Conservation (phyloP, 2,329 filamentous ascomycete genomes). For the Fusarium sp. region DNA sequence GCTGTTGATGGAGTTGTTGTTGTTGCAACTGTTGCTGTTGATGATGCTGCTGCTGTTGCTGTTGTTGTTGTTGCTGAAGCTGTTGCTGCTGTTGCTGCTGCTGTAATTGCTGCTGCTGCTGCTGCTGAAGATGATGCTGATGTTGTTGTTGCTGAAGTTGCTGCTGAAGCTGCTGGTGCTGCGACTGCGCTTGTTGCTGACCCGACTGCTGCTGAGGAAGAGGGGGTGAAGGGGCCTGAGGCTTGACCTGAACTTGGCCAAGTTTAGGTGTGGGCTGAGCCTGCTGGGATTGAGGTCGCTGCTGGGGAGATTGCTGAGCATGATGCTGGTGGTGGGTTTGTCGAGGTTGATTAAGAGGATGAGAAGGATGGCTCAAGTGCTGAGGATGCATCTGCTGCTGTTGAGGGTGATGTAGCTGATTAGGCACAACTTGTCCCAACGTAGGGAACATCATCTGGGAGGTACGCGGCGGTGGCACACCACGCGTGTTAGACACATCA, state of each 20-base stretch:
- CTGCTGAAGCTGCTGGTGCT: constrained; percentile 49
- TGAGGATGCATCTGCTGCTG: constrained; percentile 56
- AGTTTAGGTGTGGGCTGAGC: constrained; percentile 51
- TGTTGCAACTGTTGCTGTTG: constrained; percentile 47
- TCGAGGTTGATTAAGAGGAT: constrained; percentile 48
- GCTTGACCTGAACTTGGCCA: constrained; percentile 53
- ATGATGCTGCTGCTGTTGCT: constrained; percentile 51
- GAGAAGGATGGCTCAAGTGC: constrained; percentile 49
- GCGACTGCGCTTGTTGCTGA: constrained; percentile 46
- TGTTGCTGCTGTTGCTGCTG: constrained; percentile 46
- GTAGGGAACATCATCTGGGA: constrained; percentile 60
- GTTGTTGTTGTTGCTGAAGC: constrained; percentile 47
- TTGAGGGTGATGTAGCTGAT: constrained; percentile 62
- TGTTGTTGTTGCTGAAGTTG: constrained; percentile 50
- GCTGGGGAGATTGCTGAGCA: constrained; percentile 52
- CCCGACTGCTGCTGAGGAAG: constrained; percentile 51
- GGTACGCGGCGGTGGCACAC: constrained; percentile 56
- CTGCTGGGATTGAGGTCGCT: constrained; percentile 58
- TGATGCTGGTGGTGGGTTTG: constrained; percentile 49
- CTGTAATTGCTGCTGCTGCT: constrained; percentile 51
- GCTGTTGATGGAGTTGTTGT: constrained; percentile 49
- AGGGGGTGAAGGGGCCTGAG: constrained; percentile 52
- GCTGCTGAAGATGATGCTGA: constrained; percentile 48
- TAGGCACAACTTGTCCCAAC: constrained; percentile 60
- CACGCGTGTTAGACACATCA: constrained; percentile 61